Conservation (phyloP, 202 grass and related monocot genomes). For the Saccharum hybrid region DNA sequence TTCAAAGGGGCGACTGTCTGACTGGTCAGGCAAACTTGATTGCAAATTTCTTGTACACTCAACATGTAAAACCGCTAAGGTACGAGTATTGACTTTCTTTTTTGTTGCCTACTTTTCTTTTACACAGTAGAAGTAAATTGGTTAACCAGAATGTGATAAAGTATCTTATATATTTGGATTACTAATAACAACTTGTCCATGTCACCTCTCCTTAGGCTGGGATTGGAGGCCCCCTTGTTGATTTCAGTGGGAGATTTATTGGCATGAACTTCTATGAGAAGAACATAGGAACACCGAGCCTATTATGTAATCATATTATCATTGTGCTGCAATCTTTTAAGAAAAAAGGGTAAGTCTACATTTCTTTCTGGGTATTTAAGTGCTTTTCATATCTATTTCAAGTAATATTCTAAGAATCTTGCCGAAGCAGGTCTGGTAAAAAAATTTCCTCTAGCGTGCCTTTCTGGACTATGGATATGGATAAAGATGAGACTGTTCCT, state of each 20-base stretch:
- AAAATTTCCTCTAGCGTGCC: too few species aligned
- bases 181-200: too few species aligned
- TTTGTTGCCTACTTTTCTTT: neutral
- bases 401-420: neutral
- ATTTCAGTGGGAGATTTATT: neutral
- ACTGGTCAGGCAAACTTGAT: neutral
- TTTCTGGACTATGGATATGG: too few species aligned
- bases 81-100: neutral
- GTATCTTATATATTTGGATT: neutral
- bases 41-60: neutral
- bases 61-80: neutral
- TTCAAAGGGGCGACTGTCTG: neutral
- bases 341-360: neutral
- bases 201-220: neutral
- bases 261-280: neutral
- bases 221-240: slow-evolving; percentile 12
- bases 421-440: neutral
- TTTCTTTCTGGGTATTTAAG: neutral
- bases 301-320: neutral
- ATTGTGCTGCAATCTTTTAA: neutral
- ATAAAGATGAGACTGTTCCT: too few species aligned
- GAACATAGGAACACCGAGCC: neutral
- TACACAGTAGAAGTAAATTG: too few species aligned
- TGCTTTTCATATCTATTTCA: neutral
- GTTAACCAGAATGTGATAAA: neutral